Evolutionary conservation across 805 yeast genomes (phyloP), one percentile per base, ranked within the genome.

Genomic region (Starmerella kuoi): DNA sequence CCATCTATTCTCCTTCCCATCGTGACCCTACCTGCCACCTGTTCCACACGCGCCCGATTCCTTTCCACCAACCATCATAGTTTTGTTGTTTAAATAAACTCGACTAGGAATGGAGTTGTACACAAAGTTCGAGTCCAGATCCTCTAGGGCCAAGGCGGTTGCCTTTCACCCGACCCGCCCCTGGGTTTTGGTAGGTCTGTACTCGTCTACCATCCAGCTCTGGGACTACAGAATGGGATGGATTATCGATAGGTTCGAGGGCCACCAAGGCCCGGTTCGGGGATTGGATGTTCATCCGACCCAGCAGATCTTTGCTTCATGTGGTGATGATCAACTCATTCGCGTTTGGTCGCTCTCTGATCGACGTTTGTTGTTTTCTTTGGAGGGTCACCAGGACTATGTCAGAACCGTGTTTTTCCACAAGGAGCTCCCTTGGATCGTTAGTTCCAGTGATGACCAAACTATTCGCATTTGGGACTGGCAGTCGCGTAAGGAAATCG

Each of bases 161-260:
- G 96, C 98, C 44, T 86, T 91, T 66, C 95, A 93, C 65, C 95
- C 97, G 40, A 77, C 77, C 52, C 70, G 81, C 62, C 96, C 98
- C 46, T 91, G 95, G 96, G 84, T 86, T 46, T 70, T 91, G 55
- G 97, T 87, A 26, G 86, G 97, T 6, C 71, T 93, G 47, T 91
- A 88, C 62, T 83, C 95, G 22, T 85, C 95, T n/a, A 86, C 95
- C n/a, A 88, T 91, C 61, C 98, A 93, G 63, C 71, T 91, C 50
- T 91, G 99, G 99, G 99, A 91, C 64, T 91, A 93, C 65, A 78
- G 99, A 58, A 91, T 91, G 99, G 99, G 99, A 34, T 86, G 96
- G 3, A 67, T 91, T 60, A 77, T 91, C 59, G 97, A 87, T 62
- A 74, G 96, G 45, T 91, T 86, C 58, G 98, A 91, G 64, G 98